A percentile compares a stretch with the other conserved stretches of the same genome.
These are phyloP conservation scores for Ramicandelaber brevisporus DNA, from an alignment of 192 early-diverging fungal genomes.

Conservation along the genomic window DNA sequence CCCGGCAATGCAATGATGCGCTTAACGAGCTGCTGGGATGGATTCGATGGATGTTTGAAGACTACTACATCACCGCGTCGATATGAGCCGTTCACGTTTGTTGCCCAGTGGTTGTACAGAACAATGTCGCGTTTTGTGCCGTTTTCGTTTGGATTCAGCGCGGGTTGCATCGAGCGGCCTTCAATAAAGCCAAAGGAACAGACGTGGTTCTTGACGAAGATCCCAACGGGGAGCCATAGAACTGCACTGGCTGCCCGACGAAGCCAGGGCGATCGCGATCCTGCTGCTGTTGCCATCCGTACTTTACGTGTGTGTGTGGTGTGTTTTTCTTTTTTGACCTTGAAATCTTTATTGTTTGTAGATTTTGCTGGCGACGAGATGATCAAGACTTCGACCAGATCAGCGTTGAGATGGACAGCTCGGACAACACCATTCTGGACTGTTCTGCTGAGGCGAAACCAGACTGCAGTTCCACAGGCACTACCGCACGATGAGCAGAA, in stretches of 20 bases:
- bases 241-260: conserved; percentile 3
- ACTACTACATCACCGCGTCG: conserved; percentile 45
- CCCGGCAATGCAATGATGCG: conserved; percentile 63
- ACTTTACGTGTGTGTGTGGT: too few species aligned
- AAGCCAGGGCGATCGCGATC: conserved; percentile 1
- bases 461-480: too few species aligned
- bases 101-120: conserved; percentile 27
- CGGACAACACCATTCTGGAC: too few species aligned
- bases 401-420: too few species aligned
- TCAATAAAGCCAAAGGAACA: conserved; percentile 15
- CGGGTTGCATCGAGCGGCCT: conserved; percentile 34
- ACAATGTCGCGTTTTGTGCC: conserved; percentile 33
- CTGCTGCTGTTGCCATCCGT: conserved; percentile 3
- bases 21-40: conserved; percentile 46
- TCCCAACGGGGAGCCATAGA: conserved; percentile 4
- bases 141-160: conserved; percentile 50
- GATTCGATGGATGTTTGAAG: conserved; percentile 34
- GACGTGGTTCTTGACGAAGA: conserved; percentile 12
- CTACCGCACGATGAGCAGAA: too few species aligned
- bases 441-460: too few species aligned
- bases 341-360: too few species aligned
- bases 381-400: too few species aligned
- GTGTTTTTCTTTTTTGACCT: too few species aligned
- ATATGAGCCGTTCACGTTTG: conserved; percentile 12
- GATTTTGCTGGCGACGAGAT: too few species aligned